Evolutionary conservation across 768 basidiomycete species (phyloP), one percentile per base, ranked within the genome.

Genomic region (Cyathus striatus): DNA sequence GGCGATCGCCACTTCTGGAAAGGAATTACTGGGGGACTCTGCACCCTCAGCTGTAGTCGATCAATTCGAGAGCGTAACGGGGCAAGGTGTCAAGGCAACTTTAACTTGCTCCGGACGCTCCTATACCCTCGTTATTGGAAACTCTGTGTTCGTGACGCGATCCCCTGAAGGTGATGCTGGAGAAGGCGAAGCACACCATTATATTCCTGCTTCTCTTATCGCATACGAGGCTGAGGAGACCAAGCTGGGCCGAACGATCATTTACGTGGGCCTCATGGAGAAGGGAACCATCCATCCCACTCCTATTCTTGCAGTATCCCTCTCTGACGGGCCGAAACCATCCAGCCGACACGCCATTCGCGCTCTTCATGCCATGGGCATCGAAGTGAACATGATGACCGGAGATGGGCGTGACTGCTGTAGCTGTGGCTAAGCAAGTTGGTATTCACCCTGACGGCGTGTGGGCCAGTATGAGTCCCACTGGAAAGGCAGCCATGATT

Each of bases 401-500:
- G 96, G 96, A 1, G 96, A 99, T 51, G 80, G 88, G 17, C 79
- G 74, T 71, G 3, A 98, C 95, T 3, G 96, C 94, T 2, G 54
- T 82, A 23, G 92, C 94, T 3, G 79, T 98, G 40, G 96, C 95
- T 34, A 79, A 79, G 51, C 83, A 94, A 57, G 86, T 95, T 23
- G 96, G 96, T 0, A 94, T 99, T 53, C 65, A 67, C 23, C 72
- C 81, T 0, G 86, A 90, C 41, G 75, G 82, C 27, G 91, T 99
- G 1, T 92, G 86, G 81, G 87, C 94, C 6, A 80, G 79, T 38
- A 92, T 98, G 78, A 95, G 87, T 53, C 96, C 96, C 2, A 89
- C 91, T 54, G 96, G 96, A 38, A 99, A 99, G 60, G 93, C 92
- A 0, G 76, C 83, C 10, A 76, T 92, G 45, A 75, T 98, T 17